phyloP scores from a whole-genome alignment of 2,329 filamentous ascomycete species.

The Aspergillus sp. region DNA sequence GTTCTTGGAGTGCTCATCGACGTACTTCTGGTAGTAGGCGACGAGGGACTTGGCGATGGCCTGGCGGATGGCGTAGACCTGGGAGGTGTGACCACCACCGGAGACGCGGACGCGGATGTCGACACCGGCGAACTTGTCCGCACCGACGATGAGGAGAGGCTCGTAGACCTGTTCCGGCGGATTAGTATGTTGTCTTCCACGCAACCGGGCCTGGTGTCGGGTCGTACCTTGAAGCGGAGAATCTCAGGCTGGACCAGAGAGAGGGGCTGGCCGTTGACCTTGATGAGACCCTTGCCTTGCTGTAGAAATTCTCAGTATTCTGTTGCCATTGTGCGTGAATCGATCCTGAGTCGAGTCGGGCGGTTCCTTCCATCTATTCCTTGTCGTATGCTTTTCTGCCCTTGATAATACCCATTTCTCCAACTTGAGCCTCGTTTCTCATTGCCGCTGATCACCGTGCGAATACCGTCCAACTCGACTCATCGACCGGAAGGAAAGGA shows the following conservation, averaged over 20 bases:
- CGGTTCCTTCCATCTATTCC: conserved; percentile 3
- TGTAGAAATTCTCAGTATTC: conserved; percentile 39
- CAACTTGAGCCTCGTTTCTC: background rate
- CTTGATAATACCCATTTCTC: background rate
- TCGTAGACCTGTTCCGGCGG: conserved; percentile 75
- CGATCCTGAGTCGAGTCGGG: background rate
- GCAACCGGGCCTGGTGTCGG: conserved; percentile 1
- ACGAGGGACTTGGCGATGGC: conserved; percentile 97
- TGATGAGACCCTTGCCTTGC: conserved; percentile 86
- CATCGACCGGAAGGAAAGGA: conserved; percentile 1
- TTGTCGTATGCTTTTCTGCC: background rate
- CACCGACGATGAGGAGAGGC: conserved; percentile 91
- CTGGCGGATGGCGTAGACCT: conserved; percentile 98
- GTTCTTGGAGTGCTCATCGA: conserved; percentile 99
- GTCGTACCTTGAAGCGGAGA: conserved; percentile 87
- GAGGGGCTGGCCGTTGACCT: conserved; percentile 97
- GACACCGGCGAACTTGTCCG: conserved; percentile 95
- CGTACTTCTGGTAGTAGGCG: conserved; percentile 99
- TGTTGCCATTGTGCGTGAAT: conserved; percentile 6
- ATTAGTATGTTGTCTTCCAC: conserved; percentile 2
- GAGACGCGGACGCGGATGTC: conserved; percentile 96
- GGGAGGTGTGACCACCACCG: conserved; percentile 96
- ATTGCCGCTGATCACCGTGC: too few species aligned
- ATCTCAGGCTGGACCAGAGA: conserved; percentile 92
- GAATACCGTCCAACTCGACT: background rate